These are phyloP conservation scores for Ogataea sp. DNA, from an alignment of 805 yeast species.

Conservation along the genomic window DNA sequence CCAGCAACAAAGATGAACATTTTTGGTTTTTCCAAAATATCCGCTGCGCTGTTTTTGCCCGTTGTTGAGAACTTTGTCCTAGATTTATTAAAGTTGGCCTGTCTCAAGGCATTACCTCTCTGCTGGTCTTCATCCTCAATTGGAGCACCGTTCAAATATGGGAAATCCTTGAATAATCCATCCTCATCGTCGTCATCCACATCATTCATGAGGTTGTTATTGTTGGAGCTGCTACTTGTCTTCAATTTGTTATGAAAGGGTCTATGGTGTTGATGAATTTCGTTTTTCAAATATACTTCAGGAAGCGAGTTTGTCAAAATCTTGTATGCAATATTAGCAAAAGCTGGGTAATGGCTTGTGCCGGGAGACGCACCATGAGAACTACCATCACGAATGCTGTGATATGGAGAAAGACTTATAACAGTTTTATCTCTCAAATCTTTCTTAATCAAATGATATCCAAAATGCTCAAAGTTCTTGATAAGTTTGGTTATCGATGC, in stretches of 20 bases:
- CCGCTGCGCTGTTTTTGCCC: no score
- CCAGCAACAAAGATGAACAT: conserved; percentile 81
- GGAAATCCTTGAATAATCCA: conserved; percentile 39
- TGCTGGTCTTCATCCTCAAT: conserved; percentile 14
- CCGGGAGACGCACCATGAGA: no score
- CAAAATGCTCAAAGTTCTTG: conserved; percentile 38
- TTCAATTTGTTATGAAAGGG: not conserved
- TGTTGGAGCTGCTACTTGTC: not conserved
- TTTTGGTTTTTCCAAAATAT: conserved; percentile 36
- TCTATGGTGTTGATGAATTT: not conserved
- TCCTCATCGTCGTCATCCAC: conserved; percentile 22
- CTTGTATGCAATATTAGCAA: conserved; percentile 18
- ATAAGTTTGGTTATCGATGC: conserved; percentile 44
- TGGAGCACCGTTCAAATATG: conserved; percentile 32
- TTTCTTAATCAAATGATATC: conserved; percentile 27
- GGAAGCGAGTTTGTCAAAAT: conserved; percentile 19
- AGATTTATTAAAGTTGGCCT: not conserved
- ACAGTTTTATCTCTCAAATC: conserved; percentile 30
- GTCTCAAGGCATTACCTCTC: not conserved
- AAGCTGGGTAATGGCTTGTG: conserved; percentile 20
- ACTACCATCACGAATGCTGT: no score
- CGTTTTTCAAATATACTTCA: conserved; percentile 15
- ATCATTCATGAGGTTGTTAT: no score
- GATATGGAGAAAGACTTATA: conserved; percentile 40
- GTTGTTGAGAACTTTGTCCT: not conserved